phyloP scores from a whole-genome alignment of 768 basidiomycete genomes.

The Naganishia friedmannii region DNA sequence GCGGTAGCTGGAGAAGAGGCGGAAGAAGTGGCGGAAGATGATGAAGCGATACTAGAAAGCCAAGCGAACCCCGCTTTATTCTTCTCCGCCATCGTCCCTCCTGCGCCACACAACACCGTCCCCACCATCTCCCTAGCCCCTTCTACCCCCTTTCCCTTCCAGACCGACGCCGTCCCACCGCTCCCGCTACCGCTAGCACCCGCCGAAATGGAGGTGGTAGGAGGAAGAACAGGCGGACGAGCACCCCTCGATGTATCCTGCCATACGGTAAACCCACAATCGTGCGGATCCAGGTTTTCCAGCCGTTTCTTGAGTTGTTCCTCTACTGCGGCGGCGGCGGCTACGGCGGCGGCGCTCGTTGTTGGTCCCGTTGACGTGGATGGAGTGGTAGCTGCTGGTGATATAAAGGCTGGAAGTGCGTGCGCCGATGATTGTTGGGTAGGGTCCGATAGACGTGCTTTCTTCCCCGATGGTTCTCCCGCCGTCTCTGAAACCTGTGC shows the following conservation, averaged over 20 bases:
- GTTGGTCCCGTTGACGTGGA: too few relatives aligned
- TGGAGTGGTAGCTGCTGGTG: too few relatives aligned
- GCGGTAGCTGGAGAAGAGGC: not conserved
- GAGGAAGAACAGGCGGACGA: not conserved
- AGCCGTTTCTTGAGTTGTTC: constrained; percentile 1
- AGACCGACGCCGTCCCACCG: not conserved
- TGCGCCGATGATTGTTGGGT: too few relatives aligned
- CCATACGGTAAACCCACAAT: constrained; percentile 21
- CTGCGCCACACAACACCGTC: too few relatives aligned
- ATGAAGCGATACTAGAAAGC: not conserved
- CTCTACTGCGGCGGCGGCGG: not conserved
- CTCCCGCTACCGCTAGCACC: too few relatives aligned
- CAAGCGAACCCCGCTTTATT: constrained; percentile 14
- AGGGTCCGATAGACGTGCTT: not conserved
- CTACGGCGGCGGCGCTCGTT: not conserved
- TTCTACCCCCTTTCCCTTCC: not conserved
- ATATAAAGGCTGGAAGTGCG: too few relatives aligned
- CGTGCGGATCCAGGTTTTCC: constrained; percentile 5
- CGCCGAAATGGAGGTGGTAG: not conserved
- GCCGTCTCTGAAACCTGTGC: not conserved
- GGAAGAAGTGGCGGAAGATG: not conserved
- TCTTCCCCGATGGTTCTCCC: not conserved
- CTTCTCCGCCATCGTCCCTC: constrained; percentile 8
- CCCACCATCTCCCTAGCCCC: not conserved
- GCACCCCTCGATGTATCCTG: not conserved